Percentiles rank a stretch among this genome's conserved stretches.
Evolutionary conservation across 768 basidiomycete species (phyloP).

Genomic region (Kwoniella europaea): DNA sequence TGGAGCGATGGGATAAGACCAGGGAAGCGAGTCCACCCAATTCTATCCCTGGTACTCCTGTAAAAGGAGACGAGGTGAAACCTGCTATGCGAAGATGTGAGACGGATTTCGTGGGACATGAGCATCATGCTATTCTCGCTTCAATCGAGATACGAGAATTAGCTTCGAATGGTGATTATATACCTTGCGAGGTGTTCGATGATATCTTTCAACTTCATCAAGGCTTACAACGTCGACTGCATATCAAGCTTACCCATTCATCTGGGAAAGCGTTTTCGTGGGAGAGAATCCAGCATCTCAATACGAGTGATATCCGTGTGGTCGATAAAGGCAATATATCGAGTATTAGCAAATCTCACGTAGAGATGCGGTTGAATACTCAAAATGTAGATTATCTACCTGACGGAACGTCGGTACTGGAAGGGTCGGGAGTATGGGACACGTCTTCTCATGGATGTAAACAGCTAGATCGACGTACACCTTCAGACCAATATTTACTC

Average conservation of each 20-base stretch:
- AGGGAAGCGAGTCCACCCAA: conserved; percentile 63
- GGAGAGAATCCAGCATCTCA: conserved; percentile 75
- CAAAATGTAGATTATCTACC: conserved; percentile 75
- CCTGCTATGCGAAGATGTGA: conserved; percentile 88
- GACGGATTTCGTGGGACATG: conserved; percentile 84
- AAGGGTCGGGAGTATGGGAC: conserved; percentile 84
- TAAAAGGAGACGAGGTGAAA: conserved; percentile 42
- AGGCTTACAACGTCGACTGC: conserved; percentile 84
- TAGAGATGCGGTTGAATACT: conserved; percentile 72
- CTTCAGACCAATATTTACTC: conserved; percentile 75
- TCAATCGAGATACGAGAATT: conserved; percentile 83
- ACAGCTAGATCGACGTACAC: conserved; percentile 77
- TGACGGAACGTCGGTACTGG: conserved; percentile 78
- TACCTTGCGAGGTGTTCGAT: conserved; percentile 79
- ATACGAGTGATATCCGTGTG: conserved; percentile 80
- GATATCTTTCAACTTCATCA: conserved; percentile 89
- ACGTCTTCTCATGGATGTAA: conserved; percentile 86
- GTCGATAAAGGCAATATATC: conserved; percentile 72
- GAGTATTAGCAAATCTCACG: conserved; percentile 57
- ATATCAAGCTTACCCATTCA: conserved; percentile 77
- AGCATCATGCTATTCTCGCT: conserved; percentile 87
- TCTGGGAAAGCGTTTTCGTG: conserved; percentile 90
- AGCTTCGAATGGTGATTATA: conserved; percentile 79
- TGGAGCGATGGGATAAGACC: conserved; percentile 93
- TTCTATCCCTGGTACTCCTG: conserved; percentile 58